phyloP scores from a whole-genome alignment of 192 early-diverging fungal genomes.

The Coemansia interrupta region DNA sequence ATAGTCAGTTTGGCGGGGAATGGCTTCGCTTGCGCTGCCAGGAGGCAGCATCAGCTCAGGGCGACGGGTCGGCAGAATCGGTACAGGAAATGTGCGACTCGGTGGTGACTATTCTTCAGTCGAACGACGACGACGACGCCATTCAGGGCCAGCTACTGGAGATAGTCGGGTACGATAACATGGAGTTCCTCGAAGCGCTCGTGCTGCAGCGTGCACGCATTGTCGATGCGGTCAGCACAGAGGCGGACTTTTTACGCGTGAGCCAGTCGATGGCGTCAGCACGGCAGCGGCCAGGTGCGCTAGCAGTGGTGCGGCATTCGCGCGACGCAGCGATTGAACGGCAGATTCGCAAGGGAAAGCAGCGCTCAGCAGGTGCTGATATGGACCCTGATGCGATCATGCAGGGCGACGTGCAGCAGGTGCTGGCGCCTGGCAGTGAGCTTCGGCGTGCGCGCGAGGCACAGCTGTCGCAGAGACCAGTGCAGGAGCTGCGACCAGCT shows the following conservation, averaged over 20 bases:
- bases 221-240: conserved; percentile 20
- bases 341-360: conserved; percentile 17
- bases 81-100: conserved; percentile 33
- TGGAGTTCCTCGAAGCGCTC: conserved; percentile 42
- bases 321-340: conserved; percentile 35
- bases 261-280: conserved; percentile 6
- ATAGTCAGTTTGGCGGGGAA: conserved; percentile 3
- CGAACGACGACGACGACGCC: conserved; percentile 32
- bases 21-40: conserved; percentile 38
- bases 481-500: conserved; percentile 30
- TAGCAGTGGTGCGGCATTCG: conserved; percentile 26
- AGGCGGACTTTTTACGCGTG: conserved; percentile 31
- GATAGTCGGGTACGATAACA: conserved; percentile 48
- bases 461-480: conserved; percentile 35
- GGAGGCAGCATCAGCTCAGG: conserved; percentile 11
- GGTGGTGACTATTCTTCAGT: conserved; percentile 25
- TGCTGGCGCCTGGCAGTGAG: conserved; percentile 36
- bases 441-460: conserved; percentile 38
- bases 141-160: conserved; percentile 48
- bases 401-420: conserved; percentile 15
- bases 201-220: conserved; percentile 32
- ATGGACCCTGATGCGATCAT: not conserved
- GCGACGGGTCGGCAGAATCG: conserved; percentile 13
- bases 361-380: not conserved
- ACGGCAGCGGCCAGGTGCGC: conserved; percentile 20